Conservation (phyloP, 202 grass and related monocot species). For the Dendrocalamus latiflorus region DNA sequence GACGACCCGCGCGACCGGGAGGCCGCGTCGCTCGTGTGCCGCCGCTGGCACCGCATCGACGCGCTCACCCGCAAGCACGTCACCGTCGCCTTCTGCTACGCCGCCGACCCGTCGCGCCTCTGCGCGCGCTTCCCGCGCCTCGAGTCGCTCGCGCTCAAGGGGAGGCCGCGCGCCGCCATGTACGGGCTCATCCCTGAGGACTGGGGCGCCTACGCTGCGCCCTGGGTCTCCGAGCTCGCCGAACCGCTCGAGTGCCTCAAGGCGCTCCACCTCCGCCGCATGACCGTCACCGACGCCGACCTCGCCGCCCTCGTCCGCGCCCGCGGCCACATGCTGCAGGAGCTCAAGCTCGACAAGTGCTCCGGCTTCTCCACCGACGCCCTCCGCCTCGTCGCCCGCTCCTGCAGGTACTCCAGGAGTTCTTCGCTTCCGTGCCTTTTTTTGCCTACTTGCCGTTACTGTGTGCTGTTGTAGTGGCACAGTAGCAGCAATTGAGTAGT, state of each 20-base stretch:
- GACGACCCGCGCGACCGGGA: conserved; percentile 64
- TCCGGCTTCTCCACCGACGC: conserved; percentile 64
- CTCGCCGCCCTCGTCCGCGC: conserved; percentile 42
- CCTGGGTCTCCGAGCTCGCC: conserved; percentile 58
- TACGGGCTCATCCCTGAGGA: conserved; percentile 74
- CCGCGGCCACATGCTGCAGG: conserved; percentile 59
- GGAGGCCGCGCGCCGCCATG: conserved; percentile 70
- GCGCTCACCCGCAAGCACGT: conserved; percentile 65
- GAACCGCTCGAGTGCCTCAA: conserved; percentile 69
- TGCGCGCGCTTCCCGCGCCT: conserved; percentile 47
- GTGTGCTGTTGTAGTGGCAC: background rate
- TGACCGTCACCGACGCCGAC: conserved; percentile 56
- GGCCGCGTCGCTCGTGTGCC: conserved; percentile 62
- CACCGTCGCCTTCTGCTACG: conserved; percentile 71
- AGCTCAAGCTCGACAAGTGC: conserved; percentile 84
- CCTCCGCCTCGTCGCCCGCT: conserved; percentile 50
- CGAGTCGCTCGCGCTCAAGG: conserved; percentile 66
- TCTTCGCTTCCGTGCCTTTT: background rate
- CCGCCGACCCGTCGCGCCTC: conserved; percentile 39
- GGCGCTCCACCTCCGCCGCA: conserved; percentile 63
- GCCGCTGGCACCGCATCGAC: conserved; percentile 64
- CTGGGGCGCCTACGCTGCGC: conserved; percentile 66
- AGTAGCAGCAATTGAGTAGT: background rate
- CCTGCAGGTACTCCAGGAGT: conserved; percentile 47
- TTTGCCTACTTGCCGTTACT: background rate